Evolutionary conservation across 1,284 basidiomycete species (phyloP), one percentile per base, ranked within the genome.

Genomic region (Stygiomarasmius scandens): DNA sequence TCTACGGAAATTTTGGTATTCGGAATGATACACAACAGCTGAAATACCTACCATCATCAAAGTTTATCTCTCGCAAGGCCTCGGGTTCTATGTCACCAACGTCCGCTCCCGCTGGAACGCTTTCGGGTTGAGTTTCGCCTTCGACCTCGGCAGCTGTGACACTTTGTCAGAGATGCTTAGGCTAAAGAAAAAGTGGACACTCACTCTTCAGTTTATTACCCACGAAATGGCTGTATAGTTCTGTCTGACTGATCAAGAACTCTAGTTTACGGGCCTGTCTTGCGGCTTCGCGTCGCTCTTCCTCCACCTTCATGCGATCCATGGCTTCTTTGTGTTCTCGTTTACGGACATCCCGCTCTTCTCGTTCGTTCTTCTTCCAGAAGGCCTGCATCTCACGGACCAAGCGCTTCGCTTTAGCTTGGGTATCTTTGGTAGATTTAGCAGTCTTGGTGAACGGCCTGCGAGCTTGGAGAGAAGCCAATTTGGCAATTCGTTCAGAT

Each of bases 171-270:
- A 58, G 55, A 45, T 19, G 8, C 19, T 3, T 32, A 22, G 52
- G 56, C 56, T 23, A 44, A 56, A 46, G 54, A 54, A 52, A 58
- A 29, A 50, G 47, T 51, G 44, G 54, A 41, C 23, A 78, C 88
- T 67, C 70, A 93, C 92, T 98, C 78, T 97, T 98, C 66, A 99
- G 85, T 77, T 99, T 99, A 75, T 90, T 98, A 41, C 97, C 96
- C 59, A 99, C 95, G 80, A 99, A 99, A 79, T 99, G 97, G 65
- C 94, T 97, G 77, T 99, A 99, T 11, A 99, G 84, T 73, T 99
- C 97, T 11, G 97, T 99, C 76, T 99, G 97, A 60, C 95, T 98
- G 74, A 99, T 96, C 73, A 99, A 80, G 80, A 99, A 99, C 77
- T 99, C 98, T 57, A 99, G 86, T 75, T 99, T 99, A 64, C 97